Conservation (phyloP, 2,329 filamentous ascomycete genomes). For the Aspergillus puulaauensis region DNA sequence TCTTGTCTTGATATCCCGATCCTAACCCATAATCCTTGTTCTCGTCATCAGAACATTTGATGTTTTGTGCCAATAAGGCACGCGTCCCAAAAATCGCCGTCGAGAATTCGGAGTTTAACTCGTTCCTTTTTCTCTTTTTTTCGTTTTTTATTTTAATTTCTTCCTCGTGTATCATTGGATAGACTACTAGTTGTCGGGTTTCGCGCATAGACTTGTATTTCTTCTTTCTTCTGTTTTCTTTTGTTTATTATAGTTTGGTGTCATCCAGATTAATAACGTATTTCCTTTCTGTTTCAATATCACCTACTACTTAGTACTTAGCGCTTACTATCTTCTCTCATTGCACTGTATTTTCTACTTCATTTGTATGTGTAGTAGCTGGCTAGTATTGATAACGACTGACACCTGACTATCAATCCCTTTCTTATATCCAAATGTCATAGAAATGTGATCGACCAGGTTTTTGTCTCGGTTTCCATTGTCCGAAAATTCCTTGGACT, state of each 20-base stretch:
- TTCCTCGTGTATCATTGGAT: conserved; percentile 26
- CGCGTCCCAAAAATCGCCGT: neutral
- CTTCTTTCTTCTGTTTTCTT: conserved; percentile 7
- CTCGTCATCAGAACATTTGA: neutral
- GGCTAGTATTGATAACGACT: neutral
- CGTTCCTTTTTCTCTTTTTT: neutral
- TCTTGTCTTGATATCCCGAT: conserved; percentile 1
- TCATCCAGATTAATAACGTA: neutral
- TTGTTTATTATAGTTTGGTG: neutral
- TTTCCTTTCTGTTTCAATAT: conserved; percentile 9
- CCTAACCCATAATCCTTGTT: neutral
- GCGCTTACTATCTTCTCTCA: neutral
- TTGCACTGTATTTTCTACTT: neutral
- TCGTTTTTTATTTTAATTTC: conserved; percentile 18
- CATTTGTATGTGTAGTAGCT: neutral
- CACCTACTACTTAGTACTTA: neutral
- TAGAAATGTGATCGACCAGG: neutral
- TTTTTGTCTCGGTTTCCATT: too few relatives aligned
- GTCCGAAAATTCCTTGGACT: too few relatives aligned
- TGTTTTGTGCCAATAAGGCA: neutral
- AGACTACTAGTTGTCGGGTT: conserved; percentile 23
- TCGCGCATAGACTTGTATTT: conserved; percentile 18
- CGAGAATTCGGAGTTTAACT: too few relatives aligned
- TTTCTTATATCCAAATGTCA: neutral
- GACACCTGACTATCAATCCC: neutral